These are phyloP conservation scores for Fomitopsis palustris DNA, from an alignment of 1,284 basidiomycete species.

Conservation along the genomic window DNA sequence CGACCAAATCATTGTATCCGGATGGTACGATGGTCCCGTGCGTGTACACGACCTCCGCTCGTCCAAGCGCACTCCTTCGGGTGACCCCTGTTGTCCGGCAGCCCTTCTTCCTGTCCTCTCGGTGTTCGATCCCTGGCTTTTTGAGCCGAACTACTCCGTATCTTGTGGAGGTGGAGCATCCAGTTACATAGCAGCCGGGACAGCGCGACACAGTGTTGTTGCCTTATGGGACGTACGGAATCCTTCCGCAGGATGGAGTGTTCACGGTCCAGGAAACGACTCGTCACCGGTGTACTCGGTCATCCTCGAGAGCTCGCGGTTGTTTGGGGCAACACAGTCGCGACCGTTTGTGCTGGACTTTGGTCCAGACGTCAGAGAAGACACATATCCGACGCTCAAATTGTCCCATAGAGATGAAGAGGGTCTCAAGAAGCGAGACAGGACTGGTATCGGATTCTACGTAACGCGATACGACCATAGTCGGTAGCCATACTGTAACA, in stretches of 20 bases:
- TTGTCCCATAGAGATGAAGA: slow-evolving; percentile 28
- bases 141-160: slow-evolving; percentile 70
- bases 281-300: slow-evolving; percentile 70
- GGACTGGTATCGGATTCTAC: slow-evolving; percentile 31
- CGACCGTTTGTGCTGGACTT: slow-evolving; percentile 76
- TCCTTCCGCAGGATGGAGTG: slow-evolving; percentile 60
- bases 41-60: slow-evolving; percentile 69
- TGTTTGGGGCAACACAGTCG: slow-evolving; percentile 72
- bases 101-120: slow-evolving; percentile 53
- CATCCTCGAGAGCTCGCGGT: slow-evolving; percentile 64
- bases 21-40: slow-evolving; percentile 76
- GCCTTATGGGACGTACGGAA: slow-evolving; percentile 75
- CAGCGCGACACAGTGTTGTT: slow-evolving; percentile 69
- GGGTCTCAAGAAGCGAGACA: slow-evolving; percentile 37
- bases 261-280: slow-evolving; percentile 73
- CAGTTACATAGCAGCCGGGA: slow-evolving; percentile 65
- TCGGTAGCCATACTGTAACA: not conserved
- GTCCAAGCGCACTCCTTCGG: slow-evolving; percentile 24
- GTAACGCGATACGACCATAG: slow-evolving; percentile 47
- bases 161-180: slow-evolving; percentile 66
- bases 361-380: slow-evolving; percentile 52
- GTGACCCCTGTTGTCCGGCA: slow-evolving; percentile 16
- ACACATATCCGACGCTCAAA: slow-evolving; percentile 54
- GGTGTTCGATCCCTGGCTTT: slow-evolving; percentile 60
- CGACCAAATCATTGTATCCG: slow-evolving; percentile 68